Evolutionary conservation across 2,329 filamentous ascomycete genomes (phyloP).

Genomic region (Neocucurbitaria cava): DNA sequence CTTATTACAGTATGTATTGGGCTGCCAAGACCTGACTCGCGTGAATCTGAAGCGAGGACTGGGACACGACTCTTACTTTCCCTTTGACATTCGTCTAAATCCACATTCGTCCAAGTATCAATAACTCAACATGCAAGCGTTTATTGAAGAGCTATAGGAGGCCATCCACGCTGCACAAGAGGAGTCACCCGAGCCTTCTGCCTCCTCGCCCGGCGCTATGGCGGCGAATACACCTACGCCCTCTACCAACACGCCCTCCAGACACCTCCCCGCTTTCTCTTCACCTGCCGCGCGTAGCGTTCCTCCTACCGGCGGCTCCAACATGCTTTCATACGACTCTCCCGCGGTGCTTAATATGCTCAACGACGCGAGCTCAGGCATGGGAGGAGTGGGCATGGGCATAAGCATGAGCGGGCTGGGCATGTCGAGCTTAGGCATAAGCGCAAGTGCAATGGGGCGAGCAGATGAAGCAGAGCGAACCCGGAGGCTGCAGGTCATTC

Average conservation of each 20-base stretch:
- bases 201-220: background rate
- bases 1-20: no score
- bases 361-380: conserved; percentile 48
- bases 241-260: conserved; percentile 46
- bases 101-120: conserved; percentile 1
- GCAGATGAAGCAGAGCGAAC: conserved; percentile 62
- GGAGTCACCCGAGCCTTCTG: background rate
- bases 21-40: conserved; percentile 35
- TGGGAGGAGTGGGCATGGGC: conserved; percentile 42
- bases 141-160: conserved; percentile 2
- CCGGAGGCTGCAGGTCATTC: conserved; percentile 64
- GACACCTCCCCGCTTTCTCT: conserved; percentile 47
- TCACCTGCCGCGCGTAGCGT: conserved; percentile 53
- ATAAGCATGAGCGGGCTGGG: conserved; percentile 52
- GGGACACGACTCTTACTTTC: background rate
- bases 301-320: conserved; percentile 47
- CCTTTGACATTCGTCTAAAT: no score
- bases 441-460: conserved; percentile 47
- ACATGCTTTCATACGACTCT: conserved; percentile 50
- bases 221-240: conserved; percentile 50
- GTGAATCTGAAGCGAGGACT: conserved; percentile 11
- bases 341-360: conserved; percentile 53
- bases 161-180: background rate
- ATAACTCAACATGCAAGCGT: conserved; percentile 13
- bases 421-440: conserved; percentile 49